Evolutionary conservation across 257 asterid genomes (phyloP), one percentile per base, ranked within the genome.

Genomic region (Solanum microdontum): DNA sequence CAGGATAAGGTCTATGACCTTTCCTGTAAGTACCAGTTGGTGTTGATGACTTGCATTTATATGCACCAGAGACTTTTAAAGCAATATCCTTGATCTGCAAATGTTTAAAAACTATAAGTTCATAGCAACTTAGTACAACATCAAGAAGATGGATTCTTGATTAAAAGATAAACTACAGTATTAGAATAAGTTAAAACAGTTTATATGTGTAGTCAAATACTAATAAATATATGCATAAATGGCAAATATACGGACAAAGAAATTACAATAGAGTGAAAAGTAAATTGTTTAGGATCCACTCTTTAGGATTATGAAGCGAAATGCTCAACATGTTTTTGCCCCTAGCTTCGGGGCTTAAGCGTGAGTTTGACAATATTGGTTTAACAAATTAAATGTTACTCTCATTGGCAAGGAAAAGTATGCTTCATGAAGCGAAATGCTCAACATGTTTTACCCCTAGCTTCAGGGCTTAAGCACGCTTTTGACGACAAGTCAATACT

Each of bases 1-100:
- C 97, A 2, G 98, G 93, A 88, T 93, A 94, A 19, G 95, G 87
- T 88, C 93, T 88, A 40, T 91, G 90, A 34, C 92, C 98, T 88
- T 79, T 95, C 90, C 89, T 94, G 91, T 87, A 95, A 34, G 79
- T 87, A 84, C 91, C 91, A 62, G 92, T 92, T 28, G 89, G 90
- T 87, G 87, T 90, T 79, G 87, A 89, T 2, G 94, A 93, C 92
- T 94, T 94, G 90, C 98, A 93, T 85, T 97, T 95, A 70, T 82
- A 84, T 9, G 93, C 87, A 66, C 98, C 96, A 4, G 99, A 94
- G 9, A 94, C 98, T 88, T 95, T 97, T 90, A 95, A 89, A n/a
- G 96, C 98, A 90, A 96, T 95, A 88, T 95, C 99, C 93, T 94
- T 97, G 70, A 97, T 95, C 99, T 95, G 94, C 62, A 90, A 40